Evolutionary conservation across 2,329 filamentous ascomycete genomes (phyloP).

Genomic region (Calonectria pteridis): DNA sequence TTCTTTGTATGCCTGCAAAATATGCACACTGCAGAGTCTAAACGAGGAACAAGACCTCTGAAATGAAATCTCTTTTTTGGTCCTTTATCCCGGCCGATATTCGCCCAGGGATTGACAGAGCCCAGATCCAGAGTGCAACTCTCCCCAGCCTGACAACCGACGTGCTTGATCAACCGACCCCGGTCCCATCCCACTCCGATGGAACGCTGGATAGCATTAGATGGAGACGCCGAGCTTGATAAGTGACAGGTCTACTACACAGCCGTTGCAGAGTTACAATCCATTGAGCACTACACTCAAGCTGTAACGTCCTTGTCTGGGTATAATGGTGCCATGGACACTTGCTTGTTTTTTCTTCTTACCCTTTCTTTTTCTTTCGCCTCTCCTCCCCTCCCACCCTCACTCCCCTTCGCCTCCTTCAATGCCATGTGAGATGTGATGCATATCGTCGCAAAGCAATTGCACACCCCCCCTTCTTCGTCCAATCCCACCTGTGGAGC

Average conservation of each 20-base stretch:
- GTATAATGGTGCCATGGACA: background rate
- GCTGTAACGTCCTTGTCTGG: constrained; percentile 24
- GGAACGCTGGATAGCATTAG: background rate
- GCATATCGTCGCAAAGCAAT: constrained; percentile 13
- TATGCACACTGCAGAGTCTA: background rate
- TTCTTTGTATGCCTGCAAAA: background rate
- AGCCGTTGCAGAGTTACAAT: background rate
- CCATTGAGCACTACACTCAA: background rate
- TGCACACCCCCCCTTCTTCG: background rate
- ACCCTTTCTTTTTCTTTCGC: background rate
- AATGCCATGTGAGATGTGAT: constrained; percentile 28
- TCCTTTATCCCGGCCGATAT: constrained; percentile 8
- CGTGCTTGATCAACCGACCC: constrained; percentile 12
- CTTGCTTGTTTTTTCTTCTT: constrained; percentile 11
- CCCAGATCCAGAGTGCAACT: constrained; percentile 19
- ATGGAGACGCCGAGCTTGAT: background rate
- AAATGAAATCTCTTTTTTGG: background rate
- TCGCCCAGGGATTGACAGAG: background rate
- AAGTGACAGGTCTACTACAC: constrained; percentile 17
- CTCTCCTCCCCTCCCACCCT: background rate
- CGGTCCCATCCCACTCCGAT: constrained; percentile 4
- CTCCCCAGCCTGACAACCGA: constrained; percentile 4
- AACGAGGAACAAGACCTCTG: background rate
- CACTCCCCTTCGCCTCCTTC: background rate
- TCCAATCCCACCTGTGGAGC: constrained; percentile 11